Evolutionary conservation across 345 rosid genomes (phyloP).

Genomic region (Cardamine chenopodiifolia): DNA sequence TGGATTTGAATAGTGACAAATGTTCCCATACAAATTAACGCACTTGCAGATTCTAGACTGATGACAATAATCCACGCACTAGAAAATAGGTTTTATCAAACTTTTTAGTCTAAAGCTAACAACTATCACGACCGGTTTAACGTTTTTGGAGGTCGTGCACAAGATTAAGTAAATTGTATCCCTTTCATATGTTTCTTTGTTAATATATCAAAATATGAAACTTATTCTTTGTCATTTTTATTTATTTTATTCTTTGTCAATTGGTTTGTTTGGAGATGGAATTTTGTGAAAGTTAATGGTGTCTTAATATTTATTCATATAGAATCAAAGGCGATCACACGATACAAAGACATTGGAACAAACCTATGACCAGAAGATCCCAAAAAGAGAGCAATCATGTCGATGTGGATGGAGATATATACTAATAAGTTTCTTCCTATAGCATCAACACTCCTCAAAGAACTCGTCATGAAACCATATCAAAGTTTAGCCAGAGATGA

Average conservation of each 20-base stretch:
- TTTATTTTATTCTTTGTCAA: neutral
- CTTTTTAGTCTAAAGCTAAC: neutral
- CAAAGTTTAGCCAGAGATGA: conserved; percentile 34
- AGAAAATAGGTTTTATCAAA: neutral
- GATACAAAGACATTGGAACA: conserved; percentile 30
- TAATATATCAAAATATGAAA: neutral
- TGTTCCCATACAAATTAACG: neutral
- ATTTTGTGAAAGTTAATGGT: neutral
- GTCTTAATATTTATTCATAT: neutral
- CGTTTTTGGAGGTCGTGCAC: neutral
- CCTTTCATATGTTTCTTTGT: neutral
- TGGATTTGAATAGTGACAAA: neutral
- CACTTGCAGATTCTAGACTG: neutral
- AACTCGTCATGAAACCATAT: conserved; percentile 35
- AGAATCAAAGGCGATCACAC: conserved; percentile 49
- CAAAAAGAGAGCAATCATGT: neutral
- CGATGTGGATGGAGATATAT: conserved; percentile 27
- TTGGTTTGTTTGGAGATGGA: neutral
- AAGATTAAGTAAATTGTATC: neutral
- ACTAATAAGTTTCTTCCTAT: conserved; percentile 22
- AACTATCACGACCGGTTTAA: neutral
- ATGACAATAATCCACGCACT: too few relatives aligned
- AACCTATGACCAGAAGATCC: conserved; percentile 26
- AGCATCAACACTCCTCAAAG: conserved; percentile 25
- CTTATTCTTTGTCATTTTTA: neutral